Evolutionary conservation across 495 filamentous ascomycete species (phyloP).

Genomic region (Lineolata rhizophorae): DNA sequence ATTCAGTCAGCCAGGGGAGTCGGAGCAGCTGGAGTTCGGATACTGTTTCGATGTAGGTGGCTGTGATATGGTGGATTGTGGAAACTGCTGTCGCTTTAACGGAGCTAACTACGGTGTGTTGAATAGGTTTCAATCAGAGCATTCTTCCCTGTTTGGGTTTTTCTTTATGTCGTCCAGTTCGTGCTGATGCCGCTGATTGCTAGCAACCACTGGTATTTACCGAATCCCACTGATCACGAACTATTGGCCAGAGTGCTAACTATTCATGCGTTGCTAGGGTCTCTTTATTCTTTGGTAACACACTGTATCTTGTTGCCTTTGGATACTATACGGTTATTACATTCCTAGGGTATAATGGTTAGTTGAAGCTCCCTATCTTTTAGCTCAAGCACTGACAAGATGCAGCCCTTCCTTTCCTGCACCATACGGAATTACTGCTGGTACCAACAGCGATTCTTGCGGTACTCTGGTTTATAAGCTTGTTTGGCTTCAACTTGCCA

Average conservation of each 20-base stretch:
- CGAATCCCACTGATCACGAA: conserved; percentile 14
- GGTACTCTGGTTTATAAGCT: conserved; percentile 38
- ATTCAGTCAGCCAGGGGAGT: conserved; percentile 30
- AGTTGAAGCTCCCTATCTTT: conserved; percentile 5
- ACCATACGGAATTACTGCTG: conserved; percentile 50
- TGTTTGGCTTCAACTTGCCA: conserved; percentile 33
- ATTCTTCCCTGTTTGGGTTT: conserved; percentile 54
- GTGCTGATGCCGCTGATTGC: conserved; percentile 40
- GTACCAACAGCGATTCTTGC: conserved; percentile 36
- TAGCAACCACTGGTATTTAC: conserved; percentile 29
- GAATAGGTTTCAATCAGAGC: conserved; percentile 43
- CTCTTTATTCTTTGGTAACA: conserved; percentile 47
- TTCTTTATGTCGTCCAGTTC: conserved; percentile 54
- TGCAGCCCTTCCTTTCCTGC: conserved; percentile 43
- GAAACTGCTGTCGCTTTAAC: too few species aligned
- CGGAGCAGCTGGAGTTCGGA: conserved; percentile 48
- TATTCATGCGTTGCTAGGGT: conserved; percentile 25
- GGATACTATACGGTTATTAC: conserved; percentile 51
- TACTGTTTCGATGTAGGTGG: conserved; percentile 52
- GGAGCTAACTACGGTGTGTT: not conserved
- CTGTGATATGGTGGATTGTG: too few species aligned
- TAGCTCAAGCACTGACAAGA: conserved; percentile 1
- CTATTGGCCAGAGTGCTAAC: not conserved
- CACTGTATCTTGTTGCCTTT: conserved; percentile 46
- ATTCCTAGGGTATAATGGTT: conserved; percentile 54